Percentiles rank a stretch among this genome's conserved stretches.
These are phyloP conservation scores for Ensete ventricosum DNA, from an alignment of 176 grass and related monocot genomes.

Conservation along the genomic window DNA sequence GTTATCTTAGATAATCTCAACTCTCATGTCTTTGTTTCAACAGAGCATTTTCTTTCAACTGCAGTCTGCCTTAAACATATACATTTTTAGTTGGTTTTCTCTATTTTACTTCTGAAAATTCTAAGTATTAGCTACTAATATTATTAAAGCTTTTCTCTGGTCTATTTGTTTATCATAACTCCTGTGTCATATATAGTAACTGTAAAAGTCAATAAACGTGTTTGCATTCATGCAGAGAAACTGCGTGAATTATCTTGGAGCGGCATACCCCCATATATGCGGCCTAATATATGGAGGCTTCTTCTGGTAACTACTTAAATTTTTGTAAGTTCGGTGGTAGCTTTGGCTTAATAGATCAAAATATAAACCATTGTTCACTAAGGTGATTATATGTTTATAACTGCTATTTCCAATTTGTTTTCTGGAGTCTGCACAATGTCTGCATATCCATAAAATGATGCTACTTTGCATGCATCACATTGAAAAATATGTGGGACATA, in stretches of 20 bases:
- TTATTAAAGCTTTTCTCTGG: no score
- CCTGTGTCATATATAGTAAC: constrained; percentile 1
- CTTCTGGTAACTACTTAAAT: constrained; percentile 58
- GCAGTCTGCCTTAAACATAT: no score
- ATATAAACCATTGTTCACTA: background rate
- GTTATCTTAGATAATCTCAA: no score
- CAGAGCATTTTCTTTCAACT: no score
- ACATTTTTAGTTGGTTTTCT: no score
- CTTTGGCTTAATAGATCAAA: background rate
- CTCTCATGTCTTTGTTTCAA: no score
- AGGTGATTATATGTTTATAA: background rate
- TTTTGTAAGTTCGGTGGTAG: background rate
- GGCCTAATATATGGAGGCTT: constrained; percentile 90
- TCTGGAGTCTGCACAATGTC: background rate
- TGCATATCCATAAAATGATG: no score
- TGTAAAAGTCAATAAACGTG: background rate
- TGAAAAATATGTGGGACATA: no score
- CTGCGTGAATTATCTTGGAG: constrained; percentile 96
- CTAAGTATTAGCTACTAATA: no score
- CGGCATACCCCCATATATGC: constrained; percentile 94
- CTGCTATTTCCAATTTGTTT: background rate
- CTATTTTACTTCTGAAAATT: no score
- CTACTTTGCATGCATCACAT: no score
- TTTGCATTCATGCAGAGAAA: constrained; percentile 54
- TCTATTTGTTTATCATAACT: constrained; percentile 11